phyloP scores from a whole-genome alignment of 345 rosid genomes.

The Aethionema arabicum region DNA sequence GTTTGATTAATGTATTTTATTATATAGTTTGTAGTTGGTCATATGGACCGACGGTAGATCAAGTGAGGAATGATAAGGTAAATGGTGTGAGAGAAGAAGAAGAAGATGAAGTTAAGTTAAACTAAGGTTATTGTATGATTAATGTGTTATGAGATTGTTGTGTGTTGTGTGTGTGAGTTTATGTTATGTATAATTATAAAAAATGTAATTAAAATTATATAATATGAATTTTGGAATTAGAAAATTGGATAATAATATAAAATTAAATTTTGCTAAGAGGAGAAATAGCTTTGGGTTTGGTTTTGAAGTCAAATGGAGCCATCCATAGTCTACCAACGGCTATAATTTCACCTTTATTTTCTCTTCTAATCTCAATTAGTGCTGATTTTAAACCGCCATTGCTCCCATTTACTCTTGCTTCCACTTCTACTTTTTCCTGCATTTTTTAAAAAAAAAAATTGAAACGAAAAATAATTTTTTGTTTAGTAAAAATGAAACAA shows the following conservation, averaged over 20 bases:
- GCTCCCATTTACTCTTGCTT: slow-evolving; percentile 50
- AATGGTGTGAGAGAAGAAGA: slow-evolving; percentile 43
- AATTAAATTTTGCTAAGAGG: slow-evolving; percentile 45
- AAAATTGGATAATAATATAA: slow-evolving; percentile 22
- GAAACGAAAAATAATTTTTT: no score
- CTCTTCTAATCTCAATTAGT: slow-evolving; percentile 47
- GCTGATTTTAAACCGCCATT: slow-evolving; percentile 47
- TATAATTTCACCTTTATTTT: slow-evolving; percentile 36
- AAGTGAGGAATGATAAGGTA: slow-evolving; percentile 39
- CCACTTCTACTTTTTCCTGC: slow-evolving; percentile 68
- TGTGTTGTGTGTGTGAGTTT: slow-evolving; percentile 17
- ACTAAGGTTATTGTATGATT: slow-evolving; percentile 8
- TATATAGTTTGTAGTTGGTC: slow-evolving; percentile 73
- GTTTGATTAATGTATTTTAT: slow-evolving; percentile 58
- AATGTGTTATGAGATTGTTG: not conserved
- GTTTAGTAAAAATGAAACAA: no score
- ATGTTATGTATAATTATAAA: slow-evolving; percentile 16
- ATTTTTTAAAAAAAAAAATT: no score
- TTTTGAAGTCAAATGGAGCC: slow-evolving; percentile 35
- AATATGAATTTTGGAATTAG: slow-evolving; percentile 30
- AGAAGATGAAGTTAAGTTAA: slow-evolving; percentile 29
- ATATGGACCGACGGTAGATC: slow-evolving; percentile 59
- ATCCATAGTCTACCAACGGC: slow-evolving; percentile 66
- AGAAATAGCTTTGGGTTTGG: not conserved
- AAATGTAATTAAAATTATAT: slow-evolving; percentile 33